phyloP scores from a whole-genome alignment of 306 rosid genomes.

The Carpinus viminea region DNA sequence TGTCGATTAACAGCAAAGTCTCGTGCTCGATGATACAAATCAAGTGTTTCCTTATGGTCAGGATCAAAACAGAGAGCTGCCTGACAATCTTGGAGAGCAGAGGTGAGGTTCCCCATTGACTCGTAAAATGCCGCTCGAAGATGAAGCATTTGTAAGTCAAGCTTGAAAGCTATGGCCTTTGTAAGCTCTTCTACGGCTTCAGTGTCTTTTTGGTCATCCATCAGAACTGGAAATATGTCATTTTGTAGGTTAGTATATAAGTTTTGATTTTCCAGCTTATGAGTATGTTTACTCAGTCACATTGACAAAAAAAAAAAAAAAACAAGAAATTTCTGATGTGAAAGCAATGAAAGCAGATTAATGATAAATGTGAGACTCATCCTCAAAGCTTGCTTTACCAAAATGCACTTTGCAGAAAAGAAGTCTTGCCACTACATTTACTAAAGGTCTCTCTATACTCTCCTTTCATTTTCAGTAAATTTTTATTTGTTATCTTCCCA shows the following conservation, averaged over 20 bases:
- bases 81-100: constrained; percentile 66
- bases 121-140: constrained; percentile 83
- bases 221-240: constrained; percentile 56
- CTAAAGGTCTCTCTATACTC: not conserved
- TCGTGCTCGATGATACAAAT: constrained; percentile 52
- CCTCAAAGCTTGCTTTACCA: not conserved
- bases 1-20: constrained; percentile 28
- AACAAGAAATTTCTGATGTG: not conserved
- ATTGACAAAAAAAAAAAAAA: not conserved
- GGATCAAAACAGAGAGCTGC: constrained; percentile 87
- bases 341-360: not conserved
- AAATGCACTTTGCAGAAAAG: not conserved
- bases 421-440: not conserved
- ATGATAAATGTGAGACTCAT: not conserved
- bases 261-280: constrained; percentile 8
- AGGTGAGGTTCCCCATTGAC: constrained; percentile 54
- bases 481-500: not conserved
- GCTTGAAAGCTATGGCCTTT: constrained; percentile 75
- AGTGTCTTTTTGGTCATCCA: constrained; percentile 83
- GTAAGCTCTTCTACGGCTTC: constrained; percentile 79
- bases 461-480: not conserved
- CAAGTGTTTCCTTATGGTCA: constrained; percentile 62
- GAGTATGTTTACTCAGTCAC: not conserved
- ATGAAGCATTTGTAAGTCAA: constrained; percentile 83
- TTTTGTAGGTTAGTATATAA: constrained; percentile 30